Percentiles rank a stretch among this genome's conserved stretches.
phyloP scores from a whole-genome alignment of 805 yeast genomes.

The Lipomyces orientalis region DNA sequence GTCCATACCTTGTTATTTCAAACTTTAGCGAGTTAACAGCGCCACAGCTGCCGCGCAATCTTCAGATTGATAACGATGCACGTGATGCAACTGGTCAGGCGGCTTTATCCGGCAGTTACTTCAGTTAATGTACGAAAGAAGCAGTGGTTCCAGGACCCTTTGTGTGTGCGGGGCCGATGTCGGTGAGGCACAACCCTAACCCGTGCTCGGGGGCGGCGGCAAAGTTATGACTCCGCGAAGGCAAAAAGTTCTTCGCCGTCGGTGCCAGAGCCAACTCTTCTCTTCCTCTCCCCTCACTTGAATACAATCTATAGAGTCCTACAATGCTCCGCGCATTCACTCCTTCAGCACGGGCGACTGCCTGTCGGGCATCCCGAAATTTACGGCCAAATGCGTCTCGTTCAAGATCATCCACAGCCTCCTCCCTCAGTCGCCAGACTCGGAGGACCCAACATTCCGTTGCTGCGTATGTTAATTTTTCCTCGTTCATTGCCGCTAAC shows the following conservation, averaged over 20 bases:
- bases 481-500: not conserved
- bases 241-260: not conserved
- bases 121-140: not conserved
- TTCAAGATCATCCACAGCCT: slow-evolving; percentile 16
- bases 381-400: slow-evolving; percentile 13
- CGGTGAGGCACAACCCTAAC: not conserved
- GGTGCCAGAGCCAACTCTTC: not conserved
- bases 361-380: slow-evolving; percentile 17
- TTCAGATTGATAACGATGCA: not conserved
- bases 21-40: not conserved
- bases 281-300: not conserved
- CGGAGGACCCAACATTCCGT: slow-evolving; percentile 31
- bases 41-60: not conserved
- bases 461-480: slow-evolving; percentile 23
- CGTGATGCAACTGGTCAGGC: not conserved
- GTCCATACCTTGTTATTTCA: not conserved
- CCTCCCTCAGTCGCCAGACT: slow-evolving; percentile 9
- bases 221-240: not conserved
- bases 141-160: not conserved
- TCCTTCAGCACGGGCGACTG: slow-evolving; percentile 23
- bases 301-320: not conserved
- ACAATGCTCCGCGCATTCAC: slow-evolving; percentile 21
- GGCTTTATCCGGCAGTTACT: not conserved
- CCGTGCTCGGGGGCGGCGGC: not conserved
- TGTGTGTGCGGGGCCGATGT: not conserved